A percentile compares a stretch with the other conserved stretches of the same genome.
These are phyloP conservation scores for Triticum dicoccoides DNA, from an alignment of 176 grass and related monocot species.

Conservation along the genomic window DNA sequence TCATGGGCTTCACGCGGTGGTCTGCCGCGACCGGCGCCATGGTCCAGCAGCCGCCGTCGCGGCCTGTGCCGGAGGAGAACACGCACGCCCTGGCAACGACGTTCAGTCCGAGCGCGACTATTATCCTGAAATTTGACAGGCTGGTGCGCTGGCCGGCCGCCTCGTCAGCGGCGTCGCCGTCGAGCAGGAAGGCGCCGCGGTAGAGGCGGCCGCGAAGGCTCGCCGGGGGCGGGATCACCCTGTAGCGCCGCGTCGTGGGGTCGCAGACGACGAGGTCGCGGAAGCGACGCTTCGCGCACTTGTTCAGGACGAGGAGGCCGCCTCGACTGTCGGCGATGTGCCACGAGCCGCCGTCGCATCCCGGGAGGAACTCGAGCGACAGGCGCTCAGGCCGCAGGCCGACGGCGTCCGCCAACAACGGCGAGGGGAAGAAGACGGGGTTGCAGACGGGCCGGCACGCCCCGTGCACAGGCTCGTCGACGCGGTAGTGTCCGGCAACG, in stretches of 20 bases:
- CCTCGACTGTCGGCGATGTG: background rate
- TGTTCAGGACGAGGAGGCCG: background rate
- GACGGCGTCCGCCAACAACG: background rate
- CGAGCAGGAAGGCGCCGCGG: background rate
- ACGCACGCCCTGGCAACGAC: background rate
- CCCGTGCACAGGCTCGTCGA: background rate
- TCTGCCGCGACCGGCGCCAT: background rate
- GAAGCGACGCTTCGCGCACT: background rate
- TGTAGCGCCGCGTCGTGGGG: background rate
- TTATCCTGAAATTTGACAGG: background rate
- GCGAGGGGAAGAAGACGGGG: background rate
- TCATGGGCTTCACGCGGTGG: background rate
- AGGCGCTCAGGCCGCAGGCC: background rate
- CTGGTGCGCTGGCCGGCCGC: background rate
- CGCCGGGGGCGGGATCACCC: background rate
- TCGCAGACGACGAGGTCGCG: background rate
- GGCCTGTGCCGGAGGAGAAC: background rate
- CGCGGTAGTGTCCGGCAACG: background rate
- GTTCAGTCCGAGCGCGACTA: background rate
- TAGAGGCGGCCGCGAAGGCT: fast-evolving
- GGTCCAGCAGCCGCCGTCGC: background rate
- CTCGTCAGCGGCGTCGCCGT: background rate
- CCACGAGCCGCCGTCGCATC: background rate
- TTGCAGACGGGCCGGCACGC: background rate
- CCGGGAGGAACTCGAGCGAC: background rate